Percentiles rank a stretch among this genome's conserved stretches.
Conservation (phyloP, 1,139 yeast species). For the Taphrina populina region DNA sequence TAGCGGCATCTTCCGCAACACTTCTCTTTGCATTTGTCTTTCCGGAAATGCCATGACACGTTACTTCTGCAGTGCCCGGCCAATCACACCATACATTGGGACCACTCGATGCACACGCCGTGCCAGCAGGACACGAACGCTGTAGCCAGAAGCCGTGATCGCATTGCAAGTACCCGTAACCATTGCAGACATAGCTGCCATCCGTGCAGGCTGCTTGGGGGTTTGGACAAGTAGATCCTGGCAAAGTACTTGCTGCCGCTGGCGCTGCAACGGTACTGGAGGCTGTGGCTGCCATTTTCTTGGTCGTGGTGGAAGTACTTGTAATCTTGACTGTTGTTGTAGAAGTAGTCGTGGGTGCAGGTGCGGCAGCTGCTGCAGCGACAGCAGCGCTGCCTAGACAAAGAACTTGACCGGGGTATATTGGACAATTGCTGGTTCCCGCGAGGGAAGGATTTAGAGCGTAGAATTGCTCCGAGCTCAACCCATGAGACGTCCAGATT, state of each 20-base stretch:
- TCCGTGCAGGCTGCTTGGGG: constrained; percentile 47
- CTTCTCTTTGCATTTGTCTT: constrained; percentile 18
- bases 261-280: constrained; percentile 19
- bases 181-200: constrained; percentile 55
- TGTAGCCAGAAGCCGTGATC: constrained; percentile 57
- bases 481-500: constrained; percentile 16
- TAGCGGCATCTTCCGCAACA: constrained; percentile 6
- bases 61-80: constrained; percentile 36
- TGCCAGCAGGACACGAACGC: constrained; percentile 58
- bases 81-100: constrained; percentile 37
- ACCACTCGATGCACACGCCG: constrained; percentile 50
- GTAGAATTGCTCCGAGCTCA: neutral
- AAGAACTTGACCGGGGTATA: constrained; percentile 16
- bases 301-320: constrained; percentile 34
- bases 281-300: constrained; percentile 33
- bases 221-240: constrained; percentile 29
- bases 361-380: constrained; percentile 29
- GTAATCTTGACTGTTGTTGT: constrained; percentile 39
- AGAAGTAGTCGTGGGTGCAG: constrained; percentile 34
- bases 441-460: constrained; percentile 11
- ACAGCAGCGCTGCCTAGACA: constrained; percentile 20
- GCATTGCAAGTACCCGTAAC: constrained; percentile 57
- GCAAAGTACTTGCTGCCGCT: constrained; percentile 27
- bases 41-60: constrained; percentile 18
- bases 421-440: neutral